phyloP scores from a whole-genome alignment of 2,329 filamentous ascomycete species.

The Aspergillus sclerotialis region DNA sequence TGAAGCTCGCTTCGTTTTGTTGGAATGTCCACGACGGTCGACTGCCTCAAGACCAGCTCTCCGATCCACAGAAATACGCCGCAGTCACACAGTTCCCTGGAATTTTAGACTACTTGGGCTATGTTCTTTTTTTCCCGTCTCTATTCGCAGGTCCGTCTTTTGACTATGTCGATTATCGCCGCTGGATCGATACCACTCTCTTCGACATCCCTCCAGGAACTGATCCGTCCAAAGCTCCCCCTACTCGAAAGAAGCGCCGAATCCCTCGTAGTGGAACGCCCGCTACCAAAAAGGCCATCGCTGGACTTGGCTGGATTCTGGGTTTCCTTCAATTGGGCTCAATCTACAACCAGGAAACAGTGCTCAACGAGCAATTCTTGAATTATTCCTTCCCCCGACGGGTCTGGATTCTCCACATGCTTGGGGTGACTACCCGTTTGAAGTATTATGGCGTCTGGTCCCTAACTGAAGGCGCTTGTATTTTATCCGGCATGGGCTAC shows the following conservation, averaged over 20 bases:
- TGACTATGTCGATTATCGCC: constrained; percentile 85
- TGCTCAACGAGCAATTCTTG: constrained; percentile 61
- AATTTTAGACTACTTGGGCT: constrained; percentile 76
- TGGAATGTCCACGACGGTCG: constrained; percentile 96
- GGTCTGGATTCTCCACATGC: constrained; percentile 74
- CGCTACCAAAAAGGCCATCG: constrained; percentile 66
- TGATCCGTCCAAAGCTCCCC: constrained; percentile 79
- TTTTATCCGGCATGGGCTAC: constrained; percentile 87
- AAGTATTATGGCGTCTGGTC: constrained; percentile 98
- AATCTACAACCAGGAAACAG: constrained; percentile 57
- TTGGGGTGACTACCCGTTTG: constrained; percentile 70
- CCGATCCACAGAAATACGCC: constrained; percentile 76
- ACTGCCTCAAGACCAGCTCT: constrained; percentile 70
- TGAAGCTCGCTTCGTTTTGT: constrained; percentile 94
- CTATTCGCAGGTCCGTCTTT: constrained; percentile 87
- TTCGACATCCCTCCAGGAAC: constrained; percentile 76
- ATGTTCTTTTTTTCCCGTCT: constrained; percentile 91
- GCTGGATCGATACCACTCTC: constrained; percentile 91
- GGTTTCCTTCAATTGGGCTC: constrained; percentile 66
- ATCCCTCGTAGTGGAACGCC: constrained; percentile 88
- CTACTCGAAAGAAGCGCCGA: constrained; percentile 80
- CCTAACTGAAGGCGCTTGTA: constrained; percentile 87
- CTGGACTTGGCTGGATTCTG: constrained; percentile 72
- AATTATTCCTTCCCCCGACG: constrained; percentile 63
- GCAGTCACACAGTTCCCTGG: constrained; percentile 67